These are phyloP conservation scores for Leccinum rimulosum DNA, from an alignment of 768 basidiomycete genomes.

Conservation along the genomic window DNA sequence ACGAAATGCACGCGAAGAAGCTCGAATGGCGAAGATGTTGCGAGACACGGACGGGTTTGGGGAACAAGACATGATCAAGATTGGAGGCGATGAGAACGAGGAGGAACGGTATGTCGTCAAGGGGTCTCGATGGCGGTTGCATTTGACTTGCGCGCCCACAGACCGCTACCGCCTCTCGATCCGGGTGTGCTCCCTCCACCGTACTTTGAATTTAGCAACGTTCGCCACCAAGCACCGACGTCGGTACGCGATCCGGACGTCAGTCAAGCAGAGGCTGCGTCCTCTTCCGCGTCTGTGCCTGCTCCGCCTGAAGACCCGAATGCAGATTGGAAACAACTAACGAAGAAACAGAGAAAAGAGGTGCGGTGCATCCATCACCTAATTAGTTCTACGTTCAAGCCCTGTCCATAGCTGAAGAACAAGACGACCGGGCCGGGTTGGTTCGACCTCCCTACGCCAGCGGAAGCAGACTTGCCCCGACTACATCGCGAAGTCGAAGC, in stretches of 20 bases:
- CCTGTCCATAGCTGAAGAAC: conserved; percentile 50
- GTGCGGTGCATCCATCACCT: conserved; percentile 37
- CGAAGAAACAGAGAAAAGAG: conserved; percentile 69
- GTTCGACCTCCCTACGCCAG: conserved; percentile 86
- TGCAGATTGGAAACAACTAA: conserved; percentile 63
- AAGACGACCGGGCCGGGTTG: conserved; percentile 77
- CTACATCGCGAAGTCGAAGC: conserved; percentile 86
- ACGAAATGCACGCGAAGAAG: conserved; percentile 43
- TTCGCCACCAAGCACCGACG: conserved; percentile 42
- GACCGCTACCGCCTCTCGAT: conserved; percentile 62
- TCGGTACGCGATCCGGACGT: conserved; percentile 61
- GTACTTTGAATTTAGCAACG: conserved; percentile 57
- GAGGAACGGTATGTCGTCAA: conserved; percentile 35
- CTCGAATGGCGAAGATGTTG: conserved; percentile 19
- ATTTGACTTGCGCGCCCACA: conserved; percentile 22
- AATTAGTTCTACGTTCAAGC: neutral
- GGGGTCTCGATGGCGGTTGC: neutral
- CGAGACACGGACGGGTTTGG: conserved; percentile 32
- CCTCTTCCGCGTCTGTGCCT: conserved; percentile 49
- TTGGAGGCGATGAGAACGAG: conserved; percentile 38
- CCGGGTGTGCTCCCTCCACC: conserved; percentile 61
- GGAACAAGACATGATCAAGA: conserved; percentile 54
- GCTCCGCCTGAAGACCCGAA: conserved; percentile 63
- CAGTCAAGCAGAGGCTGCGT: conserved; percentile 48
- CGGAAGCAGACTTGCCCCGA: conserved; percentile 74